Percentiles rank a stretch among this genome's conserved stretches.
These are phyloP conservation scores for Sugiyamaella floridensis DNA, from an alignment of 805 yeast species.

Conservation along the genomic window DNA sequence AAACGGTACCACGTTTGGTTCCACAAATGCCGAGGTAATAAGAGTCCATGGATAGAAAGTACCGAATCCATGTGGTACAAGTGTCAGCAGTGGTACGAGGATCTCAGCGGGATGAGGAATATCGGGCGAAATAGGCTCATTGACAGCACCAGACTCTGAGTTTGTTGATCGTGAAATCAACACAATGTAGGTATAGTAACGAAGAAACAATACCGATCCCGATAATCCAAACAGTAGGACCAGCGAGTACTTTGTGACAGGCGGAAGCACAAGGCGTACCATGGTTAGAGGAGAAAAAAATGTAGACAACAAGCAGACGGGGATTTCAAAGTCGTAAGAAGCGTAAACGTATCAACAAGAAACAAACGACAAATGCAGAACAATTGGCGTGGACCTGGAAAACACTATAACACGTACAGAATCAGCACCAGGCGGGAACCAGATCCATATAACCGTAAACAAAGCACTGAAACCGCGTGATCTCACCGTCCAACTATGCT, in stretches of 20 bases:
- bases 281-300: neutral
- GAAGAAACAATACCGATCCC: constrained; percentile 26
- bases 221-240: constrained; percentile 22
- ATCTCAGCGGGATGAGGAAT: constrained; percentile 40
- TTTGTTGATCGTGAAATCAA: constrained; percentile 9
- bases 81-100: constrained; percentile 45
- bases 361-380: no score
- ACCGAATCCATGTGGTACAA: constrained; percentile 37
- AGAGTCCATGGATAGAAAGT: constrained; percentile 46
- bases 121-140: constrained; percentile 12
- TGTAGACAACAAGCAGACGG: neutral
- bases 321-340: neutral
- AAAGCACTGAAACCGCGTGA: no score
- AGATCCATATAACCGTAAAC: no score
- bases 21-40: constrained; percentile 42
- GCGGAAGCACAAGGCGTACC: constrained; percentile 23
- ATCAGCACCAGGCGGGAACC: no score
- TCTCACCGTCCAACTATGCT: no score
- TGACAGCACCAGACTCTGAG: neutral
- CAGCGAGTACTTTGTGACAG: constrained; percentile 29
- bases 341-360: no score
- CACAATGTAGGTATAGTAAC: constrained; percentile 30
- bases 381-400: no score
- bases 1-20: constrained; percentile 37
- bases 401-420: no score